Conservation (phyloP, 164 flowering plant genomes). For the Macadamia integrifolia region DNA sequence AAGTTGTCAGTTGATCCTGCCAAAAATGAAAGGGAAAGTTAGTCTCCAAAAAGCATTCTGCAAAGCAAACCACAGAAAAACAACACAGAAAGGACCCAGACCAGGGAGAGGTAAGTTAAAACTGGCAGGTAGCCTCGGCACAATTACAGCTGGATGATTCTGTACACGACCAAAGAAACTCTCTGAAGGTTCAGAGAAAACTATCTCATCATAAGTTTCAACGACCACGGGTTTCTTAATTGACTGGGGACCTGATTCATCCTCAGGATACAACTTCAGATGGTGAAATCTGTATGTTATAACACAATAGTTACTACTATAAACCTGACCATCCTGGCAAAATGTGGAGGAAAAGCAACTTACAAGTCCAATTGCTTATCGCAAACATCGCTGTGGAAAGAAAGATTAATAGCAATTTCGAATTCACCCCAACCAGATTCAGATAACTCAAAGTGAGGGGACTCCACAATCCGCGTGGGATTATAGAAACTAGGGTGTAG, state of each 20-base stretch:
- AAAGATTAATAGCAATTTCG: slow-evolving; percentile 73
- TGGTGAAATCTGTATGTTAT: slow-evolving; percentile 54
- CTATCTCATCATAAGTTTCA: slow-evolving; percentile 82
- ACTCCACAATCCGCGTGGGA: slow-evolving; percentile 73
- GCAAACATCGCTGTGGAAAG: slow-evolving; percentile 65
- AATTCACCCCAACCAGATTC: slow-evolving; percentile 97
- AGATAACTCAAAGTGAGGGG: slow-evolving; percentile 72
- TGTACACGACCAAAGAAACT: slow-evolving; percentile 59
- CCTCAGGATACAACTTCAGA: slow-evolving; percentile 78
- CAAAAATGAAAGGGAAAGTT: slow-evolving; percentile 7
- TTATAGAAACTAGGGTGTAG: slow-evolving; percentile 84
- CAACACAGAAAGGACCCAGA: slow-evolving; percentile 12
- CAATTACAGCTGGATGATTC: slow-evolving; percentile 67
- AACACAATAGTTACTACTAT: background rate
- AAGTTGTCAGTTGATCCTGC: slow-evolving; percentile 32
- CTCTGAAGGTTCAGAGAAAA: slow-evolving; percentile 81
- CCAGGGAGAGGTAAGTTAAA: slow-evolving; percentile 55
- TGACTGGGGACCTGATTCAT: slow-evolving; percentile 70
- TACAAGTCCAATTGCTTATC: slow-evolving; percentile 80
- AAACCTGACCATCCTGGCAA: background rate
- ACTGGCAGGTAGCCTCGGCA: slow-evolving; percentile 64
- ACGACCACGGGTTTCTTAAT: slow-evolving; percentile 86
- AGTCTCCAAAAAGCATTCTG: background rate
- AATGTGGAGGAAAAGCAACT: slow-evolving; percentile 25
- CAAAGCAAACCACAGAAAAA: background rate